Evolutionary conservation across 2,329 filamentous ascomycete genomes (phyloP).

Genomic region (Aspergillus sp.): DNA sequence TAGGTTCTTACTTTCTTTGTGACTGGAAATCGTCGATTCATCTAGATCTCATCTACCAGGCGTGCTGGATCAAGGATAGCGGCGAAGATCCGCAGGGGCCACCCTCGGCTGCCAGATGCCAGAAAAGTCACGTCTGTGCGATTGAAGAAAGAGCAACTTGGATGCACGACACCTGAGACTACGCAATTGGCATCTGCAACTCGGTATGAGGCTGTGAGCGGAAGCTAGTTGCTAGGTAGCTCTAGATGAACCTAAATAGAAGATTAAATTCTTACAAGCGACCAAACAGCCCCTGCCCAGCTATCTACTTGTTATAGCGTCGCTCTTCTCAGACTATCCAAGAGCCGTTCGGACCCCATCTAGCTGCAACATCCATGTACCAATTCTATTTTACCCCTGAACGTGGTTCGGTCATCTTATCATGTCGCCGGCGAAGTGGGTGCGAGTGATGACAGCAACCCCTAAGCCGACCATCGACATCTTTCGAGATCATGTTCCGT

Average conservation of each 20-base stretch:
- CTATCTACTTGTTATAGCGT: not conserved
- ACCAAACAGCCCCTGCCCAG: not conserved
- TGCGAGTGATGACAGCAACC: not conserved
- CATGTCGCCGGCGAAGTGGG: not conserved
- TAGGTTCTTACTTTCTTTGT: not conserved
- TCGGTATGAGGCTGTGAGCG: not conserved
- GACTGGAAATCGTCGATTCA: not conserved
- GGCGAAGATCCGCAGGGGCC: not conserved
- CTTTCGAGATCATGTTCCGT: not conserved
- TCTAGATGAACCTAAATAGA: not conserved
- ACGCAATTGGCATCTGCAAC: not conserved
- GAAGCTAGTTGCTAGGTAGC: not conserved
- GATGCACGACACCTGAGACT: not conserved
- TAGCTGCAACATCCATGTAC: not conserved
- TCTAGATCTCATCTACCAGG: not conserved
- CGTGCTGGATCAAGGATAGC: not conserved
- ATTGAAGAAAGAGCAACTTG: not conserved
- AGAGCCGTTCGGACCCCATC: not conserved
- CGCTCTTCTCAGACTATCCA: not conserved
- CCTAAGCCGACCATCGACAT: not conserved
- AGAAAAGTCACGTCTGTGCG: not conserved
- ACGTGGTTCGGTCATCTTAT: not conserved
- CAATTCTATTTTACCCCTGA: not conserved
- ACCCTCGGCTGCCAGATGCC: not conserved
- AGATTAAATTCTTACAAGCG: not conserved